A percentile compares a stretch with the other conserved stretches of the same genome.
phyloP scores from a whole-genome alignment of 2,329 filamentous ascomycete species.

The Fusarium tuaranense region DNA sequence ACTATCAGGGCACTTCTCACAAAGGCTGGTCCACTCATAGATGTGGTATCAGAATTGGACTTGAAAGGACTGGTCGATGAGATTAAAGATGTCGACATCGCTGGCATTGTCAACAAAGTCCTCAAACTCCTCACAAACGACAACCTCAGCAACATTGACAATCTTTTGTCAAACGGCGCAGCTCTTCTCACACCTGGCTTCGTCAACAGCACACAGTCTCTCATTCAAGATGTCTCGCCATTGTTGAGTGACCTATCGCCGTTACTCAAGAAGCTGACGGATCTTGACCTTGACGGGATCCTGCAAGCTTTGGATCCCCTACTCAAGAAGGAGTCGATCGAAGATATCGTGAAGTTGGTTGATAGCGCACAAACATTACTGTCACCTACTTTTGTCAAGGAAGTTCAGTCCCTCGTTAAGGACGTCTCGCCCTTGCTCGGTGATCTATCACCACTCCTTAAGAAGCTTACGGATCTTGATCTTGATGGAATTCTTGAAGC shows the following conservation, averaged over 20 bases:
- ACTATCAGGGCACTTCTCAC: slow-evolving; percentile 44
- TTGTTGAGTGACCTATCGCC: slow-evolving; percentile 44
- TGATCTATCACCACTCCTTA: slow-evolving; percentile 46
- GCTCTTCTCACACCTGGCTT: slow-evolving; percentile 49
- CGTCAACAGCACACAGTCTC: slow-evolving; percentile 50
- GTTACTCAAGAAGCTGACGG: slow-evolving; percentile 39
- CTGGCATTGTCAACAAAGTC: slow-evolving; percentile 45
- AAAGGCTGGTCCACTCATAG: slow-evolving; percentile 46
- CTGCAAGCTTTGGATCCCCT: slow-evolving; percentile 44
- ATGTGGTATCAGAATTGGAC: slow-evolving; percentile 48
- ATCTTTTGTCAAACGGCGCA: slow-evolving; percentile 52
- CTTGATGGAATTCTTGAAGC: slow-evolving; percentile 47
- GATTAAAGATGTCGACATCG: slow-evolving; percentile 48
- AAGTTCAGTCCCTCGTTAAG: slow-evolving; percentile 38
- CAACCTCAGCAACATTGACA: slow-evolving; percentile 50
- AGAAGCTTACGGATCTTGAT: slow-evolving; percentile 48
- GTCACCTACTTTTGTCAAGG: slow-evolving; percentile 32
- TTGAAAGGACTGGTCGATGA: slow-evolving; percentile 49
- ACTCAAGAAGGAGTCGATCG: slow-evolving; percentile 44
- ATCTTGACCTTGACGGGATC: slow-evolving; percentile 49
- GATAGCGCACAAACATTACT: slow-evolving; percentile 47
- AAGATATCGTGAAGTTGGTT: slow-evolving; percentile 44
- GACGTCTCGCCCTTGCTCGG: slow-evolving; percentile 49
- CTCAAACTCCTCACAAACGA: slow-evolving; percentile 47
- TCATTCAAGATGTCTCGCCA: slow-evolving; percentile 49